Base-by-base conservation (phyloP, 352 stramenopile genomes). In the Phytopythium vexans region DNA sequence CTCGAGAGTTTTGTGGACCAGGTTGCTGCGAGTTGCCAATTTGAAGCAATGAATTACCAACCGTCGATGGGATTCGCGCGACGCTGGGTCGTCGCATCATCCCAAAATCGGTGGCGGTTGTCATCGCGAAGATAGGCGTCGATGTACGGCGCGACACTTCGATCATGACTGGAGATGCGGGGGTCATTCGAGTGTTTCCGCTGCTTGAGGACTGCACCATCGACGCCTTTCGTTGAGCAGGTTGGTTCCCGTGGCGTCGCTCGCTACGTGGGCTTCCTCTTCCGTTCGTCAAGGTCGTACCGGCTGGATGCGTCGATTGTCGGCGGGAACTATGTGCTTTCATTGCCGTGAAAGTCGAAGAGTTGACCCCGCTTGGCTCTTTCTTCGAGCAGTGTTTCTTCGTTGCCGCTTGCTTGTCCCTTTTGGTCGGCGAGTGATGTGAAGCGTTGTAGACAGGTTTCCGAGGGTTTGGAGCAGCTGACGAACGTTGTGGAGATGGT, bases 91-190 rank as follows among this genome's bases (percentile, higher is more conserved):
- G 68, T 12, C 64, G 64, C 33, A 54, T 57, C 62, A 76, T 63
- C 0, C 64, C 71, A 16, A 72, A 64, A 27, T 68, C 68, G 0
- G 52, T 57, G 10, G 35, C 46, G 4, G 60, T 44, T 36, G 6
- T 70, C 7, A 67, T 64, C 2, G 63, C 55, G 35, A 79, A 34
- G 16, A 86, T 73, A 0, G 73, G 72, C 5, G 78, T 81, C 3
- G 78, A 89, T 5, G 75, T 87, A 3, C 76, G 63, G 3, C 78
- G 60, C 21, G 78, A 89, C 7, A 89, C 78, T 31, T 82, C 71
- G 16, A 86, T 51, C 6, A 89, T 49, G 21, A 87, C 72, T 4
- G 73, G 62, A 4, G 60, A 9, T 1, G 40, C 9, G n/a, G n/a
- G 31, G 8, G 8, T 61, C 53, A 5, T 2, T 27, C 21, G 21